A percentile compares a stretch with the other conserved stretches of the same genome.
Evolutionary conservation across 1,284 basidiomycete species (phyloP).

Genomic region (Sphagnurus paluster): DNA sequence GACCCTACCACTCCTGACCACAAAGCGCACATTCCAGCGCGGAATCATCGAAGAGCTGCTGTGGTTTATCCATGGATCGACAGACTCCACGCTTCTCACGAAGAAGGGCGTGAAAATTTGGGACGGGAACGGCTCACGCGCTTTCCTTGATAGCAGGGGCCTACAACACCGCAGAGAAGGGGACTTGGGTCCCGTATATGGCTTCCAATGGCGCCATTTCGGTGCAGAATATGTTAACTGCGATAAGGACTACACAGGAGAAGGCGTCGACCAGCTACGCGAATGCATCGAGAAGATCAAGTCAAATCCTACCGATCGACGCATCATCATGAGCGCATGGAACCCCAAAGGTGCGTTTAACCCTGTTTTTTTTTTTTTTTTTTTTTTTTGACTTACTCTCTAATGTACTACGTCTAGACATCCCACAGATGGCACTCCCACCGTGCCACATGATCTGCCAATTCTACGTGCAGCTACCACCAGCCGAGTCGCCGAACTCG

Average conservation of each 20-base stretch:
- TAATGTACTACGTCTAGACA: constrained; percentile 64
- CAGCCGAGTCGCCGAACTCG: constrained; percentile 41
- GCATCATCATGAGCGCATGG: constrained; percentile 98
- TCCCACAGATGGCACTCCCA: constrained; percentile 92
- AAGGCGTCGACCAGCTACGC: constrained; percentile 92
- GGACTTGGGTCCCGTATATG: constrained; percentile 96
- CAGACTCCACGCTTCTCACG: constrained; percentile 79
- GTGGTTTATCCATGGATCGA: constrained; percentile 91
- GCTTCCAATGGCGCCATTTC: constrained; percentile 99
- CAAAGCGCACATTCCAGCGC: constrained; percentile 91
- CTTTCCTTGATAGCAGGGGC: constrained; percentile 85
- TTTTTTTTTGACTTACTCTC: background rate
- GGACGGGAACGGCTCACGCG: constrained; percentile 94
- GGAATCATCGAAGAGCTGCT: constrained; percentile 94
- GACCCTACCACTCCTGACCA: constrained; percentile 88
- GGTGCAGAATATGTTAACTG: constrained; percentile 87
- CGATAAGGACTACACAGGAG: constrained; percentile 80
- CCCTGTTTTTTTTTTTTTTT: background rate
- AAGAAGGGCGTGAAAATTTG: constrained; percentile 94
- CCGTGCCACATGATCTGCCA: constrained; percentile 99
- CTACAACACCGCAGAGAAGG: constrained; percentile 85
- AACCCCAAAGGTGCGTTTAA: constrained; percentile 93
- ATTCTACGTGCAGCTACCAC: constrained; percentile 92
- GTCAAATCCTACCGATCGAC: constrained; percentile 89
- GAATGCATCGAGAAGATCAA: constrained; percentile 93